Conservation (phyloP, 2,329 filamentous ascomycete genomes). For the Neofusicoccum umdonicola region DNA sequence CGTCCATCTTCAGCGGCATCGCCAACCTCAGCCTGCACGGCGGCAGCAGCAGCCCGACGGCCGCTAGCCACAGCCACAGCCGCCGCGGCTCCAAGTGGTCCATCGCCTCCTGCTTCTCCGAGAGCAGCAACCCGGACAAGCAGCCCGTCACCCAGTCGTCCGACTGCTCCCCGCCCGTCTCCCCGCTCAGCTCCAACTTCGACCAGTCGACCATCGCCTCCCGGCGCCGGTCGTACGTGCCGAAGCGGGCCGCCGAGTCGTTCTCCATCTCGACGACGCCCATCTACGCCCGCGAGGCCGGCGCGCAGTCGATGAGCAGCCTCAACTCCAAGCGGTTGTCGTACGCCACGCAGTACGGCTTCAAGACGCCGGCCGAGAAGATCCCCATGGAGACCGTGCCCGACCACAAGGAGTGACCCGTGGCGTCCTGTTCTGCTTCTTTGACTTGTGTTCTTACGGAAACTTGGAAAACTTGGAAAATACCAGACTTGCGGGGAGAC, state of each 20-base stretch:
- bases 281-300: not conserved
- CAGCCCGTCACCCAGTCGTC: not conserved
- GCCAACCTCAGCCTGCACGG: conserved; percentile 17
- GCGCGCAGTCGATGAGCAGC: not conserved
- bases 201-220: not conserved
- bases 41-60: not conserved
- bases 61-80: not conserved
- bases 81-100: conserved; percentile 1
- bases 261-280: not conserved
- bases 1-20: conserved; percentile 19
- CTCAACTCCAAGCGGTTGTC: not conserved
- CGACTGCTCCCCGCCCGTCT: not conserved
- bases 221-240: not conserved
- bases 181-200: not conserved
- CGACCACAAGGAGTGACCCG: not conserved
- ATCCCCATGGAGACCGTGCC: not conserved
- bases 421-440: not conserved
- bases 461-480: not conserved
- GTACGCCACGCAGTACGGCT: not conserved
- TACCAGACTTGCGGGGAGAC: not conserved
- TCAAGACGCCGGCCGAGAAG: not conserved
- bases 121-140: conserved; percentile 1
- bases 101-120: conserved; percentile 4
- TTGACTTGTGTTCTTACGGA: not conserved
- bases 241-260: not conserved